Evolutionary conservation across 306 rosid genomes (phyloP), one percentile per base, ranked within the genome.

Genomic region (Parietaria judaica): DNA sequence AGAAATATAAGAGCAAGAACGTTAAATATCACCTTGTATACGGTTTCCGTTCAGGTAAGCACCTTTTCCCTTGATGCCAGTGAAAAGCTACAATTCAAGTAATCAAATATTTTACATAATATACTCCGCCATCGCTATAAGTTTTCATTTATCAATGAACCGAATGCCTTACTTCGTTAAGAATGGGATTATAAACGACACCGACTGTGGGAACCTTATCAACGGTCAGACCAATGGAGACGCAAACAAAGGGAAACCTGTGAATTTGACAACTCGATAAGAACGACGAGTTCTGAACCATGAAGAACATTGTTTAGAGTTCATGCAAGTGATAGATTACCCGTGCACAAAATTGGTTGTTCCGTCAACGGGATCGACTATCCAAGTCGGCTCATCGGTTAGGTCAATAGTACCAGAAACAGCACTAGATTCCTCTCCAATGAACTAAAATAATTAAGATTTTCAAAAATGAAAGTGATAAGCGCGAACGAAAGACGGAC

Each of bases 301-400:
- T 4, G 5, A n/a, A 7, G 14, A 49, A n/a, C 31, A 2, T 67
- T 67, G 57, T 12, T 64, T 63, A 75, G 23, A 16, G 45, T 41
- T 5, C 7, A 41, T 5, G 0, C 1, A 5, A 41, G 45, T 41
- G 9, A 5, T 5, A 41, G 39, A 72, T 86, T 49, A 94, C 97
- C 99, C 95, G 67, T 94, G 97, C 31, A 88, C 99, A 51, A 94
- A 94, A 77, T 92, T 92, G 36, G 95, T 94, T 45, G 99, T 94
- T 78, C 99, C 99, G 73, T 94, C 99, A 56, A 94, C 72, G 68
- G 99, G 99, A 84, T 94, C 99, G 43, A 94, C 96, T 66, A 94
- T 82, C 99, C 99, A 94, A 45, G 99, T 94, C 46, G 86, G 95
- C 43, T 88, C 94, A 79, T 94, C 90, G 0, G 99, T 88, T 72